Evolutionary conservation across 371 early-diverging fungal genomes (phyloP).

Genomic region (Syncephalastrum contaminatum): DNA sequence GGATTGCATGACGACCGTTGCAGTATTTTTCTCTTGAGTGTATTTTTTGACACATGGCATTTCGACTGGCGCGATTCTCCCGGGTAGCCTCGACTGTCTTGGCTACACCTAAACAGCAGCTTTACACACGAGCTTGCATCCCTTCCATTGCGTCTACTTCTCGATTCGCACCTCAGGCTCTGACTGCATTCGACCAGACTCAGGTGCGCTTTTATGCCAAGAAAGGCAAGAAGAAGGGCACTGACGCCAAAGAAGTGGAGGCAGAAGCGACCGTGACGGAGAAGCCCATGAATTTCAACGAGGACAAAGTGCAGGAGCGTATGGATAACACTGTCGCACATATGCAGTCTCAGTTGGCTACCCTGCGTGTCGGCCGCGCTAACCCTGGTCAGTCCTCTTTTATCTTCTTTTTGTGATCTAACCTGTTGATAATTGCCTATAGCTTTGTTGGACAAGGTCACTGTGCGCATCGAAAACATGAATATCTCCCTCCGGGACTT

Average conservation of each 20-base stretch:
- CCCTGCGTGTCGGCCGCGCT: slow-evolving; percentile 74
- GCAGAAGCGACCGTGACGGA: slow-evolving; percentile 15
- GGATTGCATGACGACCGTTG: too few species aligned
- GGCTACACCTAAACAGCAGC: too few species aligned
- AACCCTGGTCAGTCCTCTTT: slow-evolving; percentile 60
- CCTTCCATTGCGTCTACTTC: too few species aligned
- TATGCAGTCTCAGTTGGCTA: slow-evolving; percentile 63
- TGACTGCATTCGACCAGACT: background rate
- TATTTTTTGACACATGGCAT: too few species aligned
- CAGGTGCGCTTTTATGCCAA: slow-evolving; percentile 37
- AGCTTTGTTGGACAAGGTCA: slow-evolving; percentile 77
- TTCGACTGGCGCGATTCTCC: too few species aligned
- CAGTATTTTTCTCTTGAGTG: too few species aligned
- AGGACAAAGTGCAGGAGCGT: slow-evolving; percentile 38
- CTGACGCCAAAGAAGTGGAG: slow-evolving; percentile 24
- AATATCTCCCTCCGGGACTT: slow-evolving; percentile 65
- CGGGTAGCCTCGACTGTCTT: too few species aligned
- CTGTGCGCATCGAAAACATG: slow-evolving; percentile 59
- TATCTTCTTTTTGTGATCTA: background rate
- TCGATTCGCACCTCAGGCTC: too few species aligned
- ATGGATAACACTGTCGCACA: slow-evolving; percentile 47
- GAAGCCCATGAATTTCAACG: slow-evolving; percentile 35
- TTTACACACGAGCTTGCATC: too few species aligned
- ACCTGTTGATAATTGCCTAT: slow-evolving; percentile 3
- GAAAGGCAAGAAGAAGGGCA: slow-evolving; percentile 38